Conservation (phyloP, 257 asterid genomes). For the Echium plantagineum region DNA sequence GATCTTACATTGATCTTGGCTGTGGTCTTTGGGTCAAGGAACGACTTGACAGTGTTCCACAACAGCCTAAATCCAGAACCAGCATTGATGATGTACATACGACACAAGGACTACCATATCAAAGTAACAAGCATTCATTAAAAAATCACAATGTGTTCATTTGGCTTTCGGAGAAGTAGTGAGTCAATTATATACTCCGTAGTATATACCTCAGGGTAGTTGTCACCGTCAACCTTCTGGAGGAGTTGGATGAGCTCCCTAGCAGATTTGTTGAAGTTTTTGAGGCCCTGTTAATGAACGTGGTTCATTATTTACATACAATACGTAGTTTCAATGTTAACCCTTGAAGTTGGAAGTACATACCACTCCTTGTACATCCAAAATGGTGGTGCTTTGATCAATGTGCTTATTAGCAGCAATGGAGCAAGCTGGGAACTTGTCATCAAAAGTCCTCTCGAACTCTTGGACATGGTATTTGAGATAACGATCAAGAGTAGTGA, state of each 20-base stretch:
- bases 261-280: slow-evolving; percentile 61
- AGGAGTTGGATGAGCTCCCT: slow-evolving; percentile 68
- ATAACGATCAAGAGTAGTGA: slow-evolving; percentile 59
- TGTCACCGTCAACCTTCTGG: slow-evolving; percentile 73
- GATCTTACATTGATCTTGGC: slow-evolving; percentile 48
- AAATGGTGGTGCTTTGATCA: slow-evolving; percentile 75
- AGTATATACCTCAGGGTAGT: slow-evolving; percentile 70
- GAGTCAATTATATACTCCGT: no score
- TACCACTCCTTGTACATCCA: slow-evolving; percentile 94
- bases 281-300: slow-evolving; percentile 41
- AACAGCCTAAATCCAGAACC: slow-evolving; percentile 82
- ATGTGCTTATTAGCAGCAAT: slow-evolving; percentile 58
- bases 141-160: no score
- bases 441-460: slow-evolving; percentile 65
- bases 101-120: slow-evolving; percentile 42
- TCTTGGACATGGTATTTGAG: slow-evolving; percentile 68
- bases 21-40: slow-evolving; percentile 81
- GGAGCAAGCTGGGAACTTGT: slow-evolving; percentile 75
- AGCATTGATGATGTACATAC: slow-evolving; percentile 76
- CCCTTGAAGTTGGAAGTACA: background rate
- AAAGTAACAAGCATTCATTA: background rate
- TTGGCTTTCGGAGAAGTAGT: background rate
- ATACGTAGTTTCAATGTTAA: background rate
- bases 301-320: background rate
- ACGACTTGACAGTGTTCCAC: slow-evolving; percentile 82